phyloP scores from a whole-genome alignment of 2,329 filamentous ascomycete genomes.

The Cladophialophora exuberans region DNA sequence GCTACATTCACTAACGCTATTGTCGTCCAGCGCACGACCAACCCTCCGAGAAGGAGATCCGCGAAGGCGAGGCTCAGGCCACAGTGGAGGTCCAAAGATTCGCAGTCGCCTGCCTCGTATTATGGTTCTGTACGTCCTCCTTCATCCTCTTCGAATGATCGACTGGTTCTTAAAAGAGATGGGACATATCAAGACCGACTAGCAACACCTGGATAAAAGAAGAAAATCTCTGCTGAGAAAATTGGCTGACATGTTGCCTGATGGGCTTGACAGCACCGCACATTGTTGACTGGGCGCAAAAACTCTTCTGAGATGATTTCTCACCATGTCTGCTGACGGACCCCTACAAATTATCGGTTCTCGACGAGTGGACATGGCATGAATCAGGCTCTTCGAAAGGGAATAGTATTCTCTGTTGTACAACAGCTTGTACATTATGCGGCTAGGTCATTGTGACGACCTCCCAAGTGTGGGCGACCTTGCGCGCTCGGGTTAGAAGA shows the following conservation, averaged over 20 bases:
- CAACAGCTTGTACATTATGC: constrained; percentile 39
- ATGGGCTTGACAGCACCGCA: constrained; percentile 47
- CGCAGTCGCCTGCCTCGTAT: constrained; percentile 56
- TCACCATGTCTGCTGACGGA: constrained; percentile 42
- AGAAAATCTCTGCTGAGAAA: constrained; percentile 3
- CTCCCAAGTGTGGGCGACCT: not conserved
- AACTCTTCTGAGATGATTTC: constrained; percentile 44
- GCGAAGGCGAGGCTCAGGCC: constrained; percentile 59
- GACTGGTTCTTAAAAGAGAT: no score
- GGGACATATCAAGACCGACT: no score
- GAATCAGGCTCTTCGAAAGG: not conserved
- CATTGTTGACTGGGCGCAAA: constrained; percentile 53
- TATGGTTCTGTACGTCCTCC: constrained; percentile 63
- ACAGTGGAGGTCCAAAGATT: constrained; percentile 58
- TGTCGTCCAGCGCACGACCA: constrained; percentile 40
- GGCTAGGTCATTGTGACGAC: not conserved
- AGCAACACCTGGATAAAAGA: no score
- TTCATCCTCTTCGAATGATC: not conserved
- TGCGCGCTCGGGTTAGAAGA: constrained; percentile 10
- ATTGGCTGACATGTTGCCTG: constrained; percentile 1
- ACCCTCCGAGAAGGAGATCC: constrained; percentile 51
- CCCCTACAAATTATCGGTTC: not conserved
- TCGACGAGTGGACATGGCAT: not conserved
- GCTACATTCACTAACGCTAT: constrained; percentile 2
- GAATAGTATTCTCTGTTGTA: constrained; percentile 16